Conservation (phyloP, 805 yeast genomes). For the Ogataea pini region DNA sequence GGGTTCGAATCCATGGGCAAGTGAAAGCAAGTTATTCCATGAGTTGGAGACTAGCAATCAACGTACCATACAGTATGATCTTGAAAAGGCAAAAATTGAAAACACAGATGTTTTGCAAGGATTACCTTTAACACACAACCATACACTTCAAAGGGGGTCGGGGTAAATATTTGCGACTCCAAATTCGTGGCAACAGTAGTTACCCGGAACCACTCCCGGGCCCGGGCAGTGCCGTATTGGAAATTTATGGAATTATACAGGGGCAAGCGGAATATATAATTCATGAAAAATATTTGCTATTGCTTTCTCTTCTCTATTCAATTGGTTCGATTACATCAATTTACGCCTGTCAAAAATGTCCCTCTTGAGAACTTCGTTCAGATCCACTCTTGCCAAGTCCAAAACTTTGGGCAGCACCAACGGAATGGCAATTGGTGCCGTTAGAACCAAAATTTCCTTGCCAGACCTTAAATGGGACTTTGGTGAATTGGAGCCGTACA, state of each 20-base stretch:
- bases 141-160: slow-evolving; percentile 7
- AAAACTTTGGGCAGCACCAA: slow-evolving; percentile 14
- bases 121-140: slow-evolving; percentile 6
- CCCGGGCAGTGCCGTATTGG: slow-evolving; percentile 2
- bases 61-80: background rate
- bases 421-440: slow-evolving; percentile 22
- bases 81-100: background rate
- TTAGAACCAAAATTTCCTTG: slow-evolving; percentile 67
- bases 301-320: background rate
- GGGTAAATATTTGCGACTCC: slow-evolving; percentile 1
- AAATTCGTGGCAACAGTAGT: too few relatives aligned
- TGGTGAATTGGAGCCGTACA: slow-evolving; percentile 82
- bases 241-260: background rate
- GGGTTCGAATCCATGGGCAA: background rate
- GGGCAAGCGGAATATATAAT: background rate
- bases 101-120: background rate
- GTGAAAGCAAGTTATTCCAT: background rate
- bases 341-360: slow-evolving; percentile 17
- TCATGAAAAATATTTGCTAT: background rate
- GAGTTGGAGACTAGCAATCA: background rate
- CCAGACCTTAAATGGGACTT: slow-evolving; percentile 85
- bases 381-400: slow-evolving; percentile 25
- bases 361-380: slow-evolving; percentile 29
- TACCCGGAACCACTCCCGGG: slow-evolving; percentile 2
- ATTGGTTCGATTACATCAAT: slow-evolving; percentile 1